A percentile compares a stretch with the other conserved stretches of the same genome.
Evolutionary conservation across 768 basidiomycete genomes (phyloP).

Genomic region (Leccinum rimulosum): DNA sequence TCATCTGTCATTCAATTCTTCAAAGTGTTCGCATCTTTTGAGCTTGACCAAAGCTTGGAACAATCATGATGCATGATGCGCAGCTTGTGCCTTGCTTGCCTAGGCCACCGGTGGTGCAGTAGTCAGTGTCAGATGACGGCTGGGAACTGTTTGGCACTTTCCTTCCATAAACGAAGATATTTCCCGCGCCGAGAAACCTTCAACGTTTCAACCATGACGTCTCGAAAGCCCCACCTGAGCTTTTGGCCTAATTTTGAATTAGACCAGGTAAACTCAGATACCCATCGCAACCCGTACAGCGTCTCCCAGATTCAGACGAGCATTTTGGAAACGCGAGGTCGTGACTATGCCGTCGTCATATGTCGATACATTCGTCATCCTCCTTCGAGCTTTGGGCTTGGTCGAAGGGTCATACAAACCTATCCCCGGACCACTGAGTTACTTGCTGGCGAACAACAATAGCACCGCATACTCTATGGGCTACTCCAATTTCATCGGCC

Average conservation of each 20-base stretch:
- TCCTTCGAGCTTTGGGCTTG: slow-evolving; percentile 2
- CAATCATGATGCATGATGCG: no score
- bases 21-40: no score
- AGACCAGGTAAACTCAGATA: background rate
- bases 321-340: background rate
- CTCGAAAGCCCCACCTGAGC: background rate
- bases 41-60: no score
- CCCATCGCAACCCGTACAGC: background rate
- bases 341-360: slow-evolving; percentile 6
- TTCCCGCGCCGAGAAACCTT: no score
- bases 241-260: slow-evolving; percentile 2
- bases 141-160: no score
- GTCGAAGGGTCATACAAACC: slow-evolving; percentile 4
- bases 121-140: no score
- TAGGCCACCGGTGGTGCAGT: no score
- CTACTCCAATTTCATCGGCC: background rate
- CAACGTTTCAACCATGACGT: no score
- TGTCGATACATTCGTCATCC: background rate
- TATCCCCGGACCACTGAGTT: background rate
- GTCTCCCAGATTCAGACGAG: background rate
- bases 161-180: no score
- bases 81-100: no score
- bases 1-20: no score
- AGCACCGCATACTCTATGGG: background rate
- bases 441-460: background rate